Percentiles rank a stretch among this genome's conserved stretches.
Evolutionary conservation across 1,139 yeast genomes (phyloP).

Genomic region (Taphrina populina): DNA sequence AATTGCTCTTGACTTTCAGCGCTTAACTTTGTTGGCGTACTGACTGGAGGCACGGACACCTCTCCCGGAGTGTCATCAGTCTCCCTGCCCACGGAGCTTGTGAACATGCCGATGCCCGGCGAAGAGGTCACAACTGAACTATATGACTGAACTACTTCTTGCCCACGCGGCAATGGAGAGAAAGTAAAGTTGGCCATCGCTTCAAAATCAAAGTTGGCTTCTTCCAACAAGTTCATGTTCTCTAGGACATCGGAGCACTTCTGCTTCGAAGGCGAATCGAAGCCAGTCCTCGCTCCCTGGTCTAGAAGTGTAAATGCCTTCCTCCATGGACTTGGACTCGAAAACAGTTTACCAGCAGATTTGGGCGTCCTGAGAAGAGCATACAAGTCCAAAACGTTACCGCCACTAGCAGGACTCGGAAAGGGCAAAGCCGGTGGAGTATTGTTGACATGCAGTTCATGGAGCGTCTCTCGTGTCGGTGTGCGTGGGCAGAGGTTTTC

Average conservation of each 20-base stretch:
- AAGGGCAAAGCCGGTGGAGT: slow-evolving; percentile 21
- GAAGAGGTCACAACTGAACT: slow-evolving; percentile 24
- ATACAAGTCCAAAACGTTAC: slow-evolving; percentile 10
- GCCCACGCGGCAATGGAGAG: slow-evolving; percentile 6
- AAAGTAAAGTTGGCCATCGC: slow-evolving; percentile 15
- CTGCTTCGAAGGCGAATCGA: slow-evolving; percentile 21
- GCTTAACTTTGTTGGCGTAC: slow-evolving; percentile 1
- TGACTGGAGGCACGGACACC: background rate
- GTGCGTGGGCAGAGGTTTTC: background rate
- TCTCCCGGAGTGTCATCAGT: slow-evolving; percentile 25
- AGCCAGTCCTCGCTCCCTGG: slow-evolving; percentile 10
- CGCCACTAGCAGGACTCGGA: slow-evolving; percentile 23
- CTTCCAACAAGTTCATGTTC: slow-evolving; percentile 9
- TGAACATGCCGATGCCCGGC: slow-evolving; percentile 31
- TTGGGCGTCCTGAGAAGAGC: slow-evolving; percentile 22
- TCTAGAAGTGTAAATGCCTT: slow-evolving; percentile 22
- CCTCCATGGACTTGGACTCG: slow-evolving; percentile 27
- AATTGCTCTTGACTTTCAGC: background rate
- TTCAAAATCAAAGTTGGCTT: slow-evolving; percentile 6
- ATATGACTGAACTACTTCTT: slow-evolving; percentile 1
- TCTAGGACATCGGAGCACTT: slow-evolving; percentile 26
- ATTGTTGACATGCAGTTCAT: slow-evolving; percentile 18
- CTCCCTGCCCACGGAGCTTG: slow-evolving; percentile 15
- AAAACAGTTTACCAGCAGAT: background rate
- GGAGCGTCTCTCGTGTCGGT: slow-evolving; percentile 13